Conservation (phyloP, 2,329 filamentous ascomycete genomes). For the Trichoderma atroviride region DNA sequence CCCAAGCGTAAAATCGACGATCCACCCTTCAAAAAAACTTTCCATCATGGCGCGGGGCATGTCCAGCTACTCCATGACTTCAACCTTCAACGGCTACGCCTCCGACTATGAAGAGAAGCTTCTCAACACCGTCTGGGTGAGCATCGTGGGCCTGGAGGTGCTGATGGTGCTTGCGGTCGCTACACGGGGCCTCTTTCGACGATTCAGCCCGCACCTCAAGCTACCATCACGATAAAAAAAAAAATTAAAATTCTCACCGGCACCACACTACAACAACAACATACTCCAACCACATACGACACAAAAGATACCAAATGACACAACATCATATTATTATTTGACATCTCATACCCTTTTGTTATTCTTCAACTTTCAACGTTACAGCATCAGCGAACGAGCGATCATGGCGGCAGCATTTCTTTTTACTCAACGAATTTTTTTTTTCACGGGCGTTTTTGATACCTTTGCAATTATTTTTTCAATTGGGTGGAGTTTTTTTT, state of each 20-base stretch:
- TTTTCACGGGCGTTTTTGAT: slow-evolving; percentile 8
- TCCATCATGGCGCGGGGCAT: slow-evolving; percentile 25
- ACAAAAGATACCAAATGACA: not conserved
- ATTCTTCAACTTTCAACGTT: not conserved
- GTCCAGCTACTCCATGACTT: slow-evolving; percentile 22
- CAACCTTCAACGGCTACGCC: slow-evolving; percentile 36
- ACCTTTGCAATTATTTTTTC: not conserved
- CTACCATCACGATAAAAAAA: slow-evolving; percentile 14
- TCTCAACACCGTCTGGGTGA: slow-evolving; percentile 52
- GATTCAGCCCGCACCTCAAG: slow-evolving; percentile 28
- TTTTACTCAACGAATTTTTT: not conserved
- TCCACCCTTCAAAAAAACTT: not conserved
- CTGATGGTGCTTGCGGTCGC: slow-evolving; percentile 48
- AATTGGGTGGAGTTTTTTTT: not conserved
- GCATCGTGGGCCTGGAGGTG: slow-evolving; percentile 50
- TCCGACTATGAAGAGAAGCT: slow-evolving; percentile 43
- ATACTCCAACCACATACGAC: not conserved
- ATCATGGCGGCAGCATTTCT: slow-evolving; percentile 4
- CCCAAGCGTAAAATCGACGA: not conserved
- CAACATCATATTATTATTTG: not conserved
- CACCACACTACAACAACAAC: not conserved
- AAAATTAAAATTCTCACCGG: not conserved
- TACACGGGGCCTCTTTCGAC: slow-evolving; percentile 37
- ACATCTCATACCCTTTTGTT: not conserved
- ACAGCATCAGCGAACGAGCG: slow-evolving; percentile 8